Conservation (phyloP, 2,329 filamentous ascomycete genomes). For the Penicillium digitatum region DNA sequence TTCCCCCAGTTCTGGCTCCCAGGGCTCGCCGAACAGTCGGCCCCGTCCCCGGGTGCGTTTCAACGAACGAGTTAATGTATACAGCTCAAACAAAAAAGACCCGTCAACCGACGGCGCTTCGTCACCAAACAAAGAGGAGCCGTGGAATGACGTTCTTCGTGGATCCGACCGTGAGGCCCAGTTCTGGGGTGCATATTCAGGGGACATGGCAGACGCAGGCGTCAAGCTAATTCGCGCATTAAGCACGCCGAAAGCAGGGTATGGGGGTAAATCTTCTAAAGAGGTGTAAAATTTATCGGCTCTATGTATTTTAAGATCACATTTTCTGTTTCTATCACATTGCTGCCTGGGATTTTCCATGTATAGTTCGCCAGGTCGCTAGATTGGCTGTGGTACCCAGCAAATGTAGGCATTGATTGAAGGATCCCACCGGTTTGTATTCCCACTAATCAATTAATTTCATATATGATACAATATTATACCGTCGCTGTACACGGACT, state of each 20-base stretch:
- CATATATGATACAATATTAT: not conserved
- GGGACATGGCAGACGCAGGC: constrained; percentile 51
- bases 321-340: not conserved
- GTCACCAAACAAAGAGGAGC: constrained; percentile 16
- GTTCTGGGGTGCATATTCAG: constrained; percentile 54
- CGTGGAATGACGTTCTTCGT: constrained; percentile 24
- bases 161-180: constrained; percentile 43
- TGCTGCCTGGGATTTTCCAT: not conserved
- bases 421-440: not conserved
- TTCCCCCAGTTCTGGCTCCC: constrained; percentile 6
- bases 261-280: constrained; percentile 12
- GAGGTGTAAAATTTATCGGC: constrained; percentile 9
- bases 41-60: constrained; percentile 31
- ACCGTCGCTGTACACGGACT: not conserved
- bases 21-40: constrained; percentile 10
- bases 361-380: not conserved
- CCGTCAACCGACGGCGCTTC: constrained; percentile 26
- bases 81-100: constrained; percentile 21
- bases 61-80: constrained; percentile 34
- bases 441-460: not conserved
- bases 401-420: not conserved
- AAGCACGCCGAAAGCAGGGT: constrained; percentile 25
- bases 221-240: constrained; percentile 49
- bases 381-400: not conserved
- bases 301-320: not conserved